These are phyloP conservation scores for Chrysosporium keratinophilum DNA, from an alignment of 2,329 filamentous ascomycete genomes.

Conservation along the genomic window DNA sequence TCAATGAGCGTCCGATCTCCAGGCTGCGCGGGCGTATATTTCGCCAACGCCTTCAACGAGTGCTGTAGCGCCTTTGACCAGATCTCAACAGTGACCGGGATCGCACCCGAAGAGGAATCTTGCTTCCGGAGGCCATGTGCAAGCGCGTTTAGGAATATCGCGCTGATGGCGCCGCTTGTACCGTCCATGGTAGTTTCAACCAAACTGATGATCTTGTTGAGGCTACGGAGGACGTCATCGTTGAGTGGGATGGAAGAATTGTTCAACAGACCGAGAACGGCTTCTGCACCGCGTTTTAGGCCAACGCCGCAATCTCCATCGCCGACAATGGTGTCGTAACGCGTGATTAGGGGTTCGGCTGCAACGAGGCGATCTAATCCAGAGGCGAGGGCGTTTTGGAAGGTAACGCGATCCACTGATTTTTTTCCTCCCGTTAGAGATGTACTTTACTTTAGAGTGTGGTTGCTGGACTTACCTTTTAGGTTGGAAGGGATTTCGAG, in stretches of 20 bases:
- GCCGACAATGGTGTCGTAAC: constrained; percentile 69
- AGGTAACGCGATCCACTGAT: constrained; percentile 19
- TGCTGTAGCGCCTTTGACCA: constrained; percentile 61
- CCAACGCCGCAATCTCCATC: constrained; percentile 86
- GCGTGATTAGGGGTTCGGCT: constrained; percentile 56
- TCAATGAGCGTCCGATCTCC: constrained; percentile 89
- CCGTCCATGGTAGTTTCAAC: constrained; percentile 65
- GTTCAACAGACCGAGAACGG: constrained; percentile 38
- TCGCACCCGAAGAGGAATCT: constrained; percentile 35
- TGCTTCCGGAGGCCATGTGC: constrained; percentile 55
- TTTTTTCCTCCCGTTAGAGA: neutral
- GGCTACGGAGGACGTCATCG: constrained; percentile 49
- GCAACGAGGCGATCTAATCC: constrained; percentile 51
- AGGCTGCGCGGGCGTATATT: constrained; percentile 79
- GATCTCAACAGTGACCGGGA: constrained; percentile 40
- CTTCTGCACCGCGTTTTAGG: constrained; percentile 74
- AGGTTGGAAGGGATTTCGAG: constrained; percentile 46
- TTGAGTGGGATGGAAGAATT: constrained; percentile 34
- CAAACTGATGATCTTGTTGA: constrained; percentile 51
- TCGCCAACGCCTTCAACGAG: constrained; percentile 60
- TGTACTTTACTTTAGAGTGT: neutral
- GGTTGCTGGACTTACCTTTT: constrained; percentile 32
- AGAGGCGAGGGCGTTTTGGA: constrained; percentile 44
- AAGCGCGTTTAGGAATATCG: constrained; percentile 84
- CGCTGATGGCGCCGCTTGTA: constrained; percentile 65